Conservation (phyloP, 441 rosid genomes). For the Viola pubescens region DNA sequence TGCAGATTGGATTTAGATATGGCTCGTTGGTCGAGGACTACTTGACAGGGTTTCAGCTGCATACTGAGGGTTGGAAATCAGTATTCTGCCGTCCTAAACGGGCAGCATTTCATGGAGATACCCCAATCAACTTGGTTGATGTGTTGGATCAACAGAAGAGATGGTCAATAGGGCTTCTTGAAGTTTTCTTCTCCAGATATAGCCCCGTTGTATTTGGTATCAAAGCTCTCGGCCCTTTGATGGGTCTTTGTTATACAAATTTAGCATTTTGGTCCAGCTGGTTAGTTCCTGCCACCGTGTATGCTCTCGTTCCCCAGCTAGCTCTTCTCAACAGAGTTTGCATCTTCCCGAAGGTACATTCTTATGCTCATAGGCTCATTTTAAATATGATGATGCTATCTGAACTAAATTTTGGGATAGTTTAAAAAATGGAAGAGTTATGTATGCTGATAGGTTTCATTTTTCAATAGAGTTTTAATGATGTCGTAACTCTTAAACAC, state of each 20-base stretch:
- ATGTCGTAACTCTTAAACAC: no score
- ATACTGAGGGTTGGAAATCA: conserved; percentile 69
- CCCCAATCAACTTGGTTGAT: conserved; percentile 40
- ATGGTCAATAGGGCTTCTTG: conserved; percentile 57
- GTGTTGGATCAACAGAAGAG: conserved; percentile 43
- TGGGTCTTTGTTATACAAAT: conserved; percentile 37
- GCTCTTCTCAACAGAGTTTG: conserved; percentile 39
- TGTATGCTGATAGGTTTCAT: no score
- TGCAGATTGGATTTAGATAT: conserved; percentile 64
- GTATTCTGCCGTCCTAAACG: conserved; percentile 48
- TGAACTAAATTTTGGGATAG: no score
- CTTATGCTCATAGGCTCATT: no score
- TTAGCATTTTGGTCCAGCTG: conserved; percentile 37
- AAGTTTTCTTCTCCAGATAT: conserved; percentile 38
- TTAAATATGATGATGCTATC: no score
- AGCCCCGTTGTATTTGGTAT: conserved; percentile 39
- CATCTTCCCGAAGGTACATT: conserved; percentile 46
- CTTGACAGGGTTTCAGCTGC: conserved; percentile 45
- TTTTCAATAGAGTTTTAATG: no score
- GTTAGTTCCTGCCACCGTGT: conserved; percentile 36
- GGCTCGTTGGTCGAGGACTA: conserved; percentile 73
- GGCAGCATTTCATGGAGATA: conserved; percentile 52
- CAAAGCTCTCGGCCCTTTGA: conserved; percentile 29
- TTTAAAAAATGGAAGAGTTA: no score
- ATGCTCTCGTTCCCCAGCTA: conserved; percentile 54